A percentile compares a stretch with the other conserved stretches of the same genome.
Evolutionary conservation across 2,329 filamentous ascomycete species (phyloP).

Genomic region (Myriangium duriaei): DNA sequence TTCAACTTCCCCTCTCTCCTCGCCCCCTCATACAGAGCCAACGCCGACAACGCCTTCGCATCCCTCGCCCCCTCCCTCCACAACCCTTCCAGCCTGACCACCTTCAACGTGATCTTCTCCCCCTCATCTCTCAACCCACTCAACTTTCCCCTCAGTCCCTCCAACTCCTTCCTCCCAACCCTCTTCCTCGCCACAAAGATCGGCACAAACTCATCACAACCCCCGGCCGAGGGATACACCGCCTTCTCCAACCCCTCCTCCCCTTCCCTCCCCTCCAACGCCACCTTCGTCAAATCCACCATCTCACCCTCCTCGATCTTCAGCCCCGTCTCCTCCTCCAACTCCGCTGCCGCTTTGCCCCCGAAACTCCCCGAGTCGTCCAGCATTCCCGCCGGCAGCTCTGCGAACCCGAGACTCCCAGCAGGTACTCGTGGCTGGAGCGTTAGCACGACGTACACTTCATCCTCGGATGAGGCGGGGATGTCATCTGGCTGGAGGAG

Average conservation of each 20-base stretch:
- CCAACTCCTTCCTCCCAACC: conserved; percentile 35
- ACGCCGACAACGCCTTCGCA: conserved; percentile 43
- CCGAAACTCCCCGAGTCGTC: conserved; percentile 42
- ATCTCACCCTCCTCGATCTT: conserved; percentile 37
- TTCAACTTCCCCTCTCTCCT: conserved; percentile 34
- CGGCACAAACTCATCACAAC: conserved; percentile 47
- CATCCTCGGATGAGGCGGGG: conserved; percentile 26
- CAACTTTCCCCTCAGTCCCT: conserved; percentile 38
- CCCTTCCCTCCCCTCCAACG: conserved; percentile 20
- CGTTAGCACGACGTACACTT: conserved; percentile 42
- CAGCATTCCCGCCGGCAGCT: conserved; percentile 50
- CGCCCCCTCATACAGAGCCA: conserved; percentile 43
- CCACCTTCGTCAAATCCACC: conserved; percentile 42
- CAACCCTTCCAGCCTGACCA: conserved; percentile 38
- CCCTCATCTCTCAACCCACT: conserved; percentile 43
- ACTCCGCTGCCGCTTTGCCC: conserved; percentile 44
- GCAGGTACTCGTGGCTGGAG: conserved; percentile 46
- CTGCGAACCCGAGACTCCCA: conserved; percentile 40
- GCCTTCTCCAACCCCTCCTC: conserved; percentile 34
- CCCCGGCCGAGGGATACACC: conserved; percentile 43
- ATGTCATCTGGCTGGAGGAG: conserved; percentile 43
- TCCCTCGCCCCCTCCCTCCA: conserved; percentile 45
- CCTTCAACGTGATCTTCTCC: conserved; percentile 47
- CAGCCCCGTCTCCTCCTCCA: conserved; percentile 45
- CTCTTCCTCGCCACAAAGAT: conserved; percentile 44